phyloP scores from a whole-genome alignment of 2,329 filamentous ascomycete genomes.

The Colletotrichum tofieldiae region DNA sequence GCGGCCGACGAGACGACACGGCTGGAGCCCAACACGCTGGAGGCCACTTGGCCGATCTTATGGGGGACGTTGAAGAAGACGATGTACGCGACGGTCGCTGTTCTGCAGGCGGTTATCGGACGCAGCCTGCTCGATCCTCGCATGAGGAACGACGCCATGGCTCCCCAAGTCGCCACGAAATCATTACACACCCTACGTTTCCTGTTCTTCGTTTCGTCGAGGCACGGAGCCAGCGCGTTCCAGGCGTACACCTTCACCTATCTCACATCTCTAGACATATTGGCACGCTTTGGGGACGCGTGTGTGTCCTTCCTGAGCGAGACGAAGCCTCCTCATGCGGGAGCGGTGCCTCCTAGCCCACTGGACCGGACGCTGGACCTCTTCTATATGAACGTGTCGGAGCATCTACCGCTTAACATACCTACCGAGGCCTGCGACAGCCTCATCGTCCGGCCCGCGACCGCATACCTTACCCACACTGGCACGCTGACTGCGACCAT shows the following conservation, averaged over 20 bases:
- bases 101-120: constrained; percentile 81
- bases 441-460: constrained; percentile 81
- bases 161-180: constrained; percentile 78
- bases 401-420: constrained; percentile 84
- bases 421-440: constrained; percentile 78
- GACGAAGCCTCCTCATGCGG: constrained; percentile 66
- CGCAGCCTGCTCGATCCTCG: constrained; percentile 70
- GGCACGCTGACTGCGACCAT: constrained; percentile 62
- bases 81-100: constrained; percentile 82
- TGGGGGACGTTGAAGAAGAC: constrained; percentile 84
- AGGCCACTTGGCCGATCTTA: constrained; percentile 78
- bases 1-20: constrained; percentile 74
- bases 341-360: constrained; percentile 73
- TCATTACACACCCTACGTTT: constrained; percentile 82
- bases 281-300: constrained; percentile 78
- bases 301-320: constrained; percentile 77
- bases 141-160: constrained; percentile 62
- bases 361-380: constrained; percentile 82
- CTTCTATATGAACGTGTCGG: constrained; percentile 89
- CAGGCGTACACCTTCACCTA: constrained; percentile 90
- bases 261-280: constrained; percentile 84
- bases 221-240: constrained; percentile 81
- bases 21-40: constrained; percentile 76
- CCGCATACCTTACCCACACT: constrained; percentile 76
- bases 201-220: constrained; percentile 85